A percentile compares a stretch with the other conserved stretches of the same genome.
phyloP scores from a whole-genome alignment of 345 rosid genomes.

The Rhizophora mangle region DNA sequence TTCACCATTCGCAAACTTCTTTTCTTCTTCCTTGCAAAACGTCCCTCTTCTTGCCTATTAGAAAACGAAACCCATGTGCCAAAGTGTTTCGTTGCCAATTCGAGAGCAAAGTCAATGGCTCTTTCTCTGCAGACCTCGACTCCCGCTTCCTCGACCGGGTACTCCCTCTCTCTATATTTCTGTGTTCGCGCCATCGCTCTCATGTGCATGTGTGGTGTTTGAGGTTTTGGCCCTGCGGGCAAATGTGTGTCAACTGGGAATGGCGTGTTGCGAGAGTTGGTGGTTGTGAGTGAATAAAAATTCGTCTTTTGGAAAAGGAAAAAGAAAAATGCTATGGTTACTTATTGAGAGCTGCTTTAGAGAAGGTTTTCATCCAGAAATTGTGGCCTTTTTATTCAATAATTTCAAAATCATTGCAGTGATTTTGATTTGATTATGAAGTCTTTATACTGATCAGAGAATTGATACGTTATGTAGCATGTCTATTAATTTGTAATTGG shows the following conservation, averaged over 20 bases:
- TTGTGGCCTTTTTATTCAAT: no score
- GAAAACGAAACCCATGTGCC: constrained; percentile 16
- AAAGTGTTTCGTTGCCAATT: constrained; percentile 45
- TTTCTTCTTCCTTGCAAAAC: constrained; percentile 26
- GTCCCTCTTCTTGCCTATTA: constrained; percentile 24
- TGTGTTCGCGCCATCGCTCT: neutral
- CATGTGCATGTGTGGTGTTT: neutral
- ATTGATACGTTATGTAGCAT: no score
- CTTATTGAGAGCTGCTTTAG: no score
- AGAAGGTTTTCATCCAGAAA: no score
- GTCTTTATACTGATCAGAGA: no score
- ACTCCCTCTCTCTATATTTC: neutral
- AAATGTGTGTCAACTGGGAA: neutral
- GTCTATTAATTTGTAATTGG: no score
- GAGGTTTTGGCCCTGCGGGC: neutral
- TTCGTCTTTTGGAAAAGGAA: no score
- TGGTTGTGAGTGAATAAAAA: no score
- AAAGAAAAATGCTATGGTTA: no score
- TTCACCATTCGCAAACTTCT: constrained; percentile 12
- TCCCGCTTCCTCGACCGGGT: constrained; percentile 83
- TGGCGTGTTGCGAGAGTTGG: neutral
- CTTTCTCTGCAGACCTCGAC: constrained; percentile 50
- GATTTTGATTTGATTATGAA: no score
- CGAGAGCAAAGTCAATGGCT: constrained; percentile 62
- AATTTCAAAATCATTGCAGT: no score